These are phyloP conservation scores for Eutrema salsugineum DNA, from an alignment of 441 rosid genomes.

Conservation along the genomic window DNA sequence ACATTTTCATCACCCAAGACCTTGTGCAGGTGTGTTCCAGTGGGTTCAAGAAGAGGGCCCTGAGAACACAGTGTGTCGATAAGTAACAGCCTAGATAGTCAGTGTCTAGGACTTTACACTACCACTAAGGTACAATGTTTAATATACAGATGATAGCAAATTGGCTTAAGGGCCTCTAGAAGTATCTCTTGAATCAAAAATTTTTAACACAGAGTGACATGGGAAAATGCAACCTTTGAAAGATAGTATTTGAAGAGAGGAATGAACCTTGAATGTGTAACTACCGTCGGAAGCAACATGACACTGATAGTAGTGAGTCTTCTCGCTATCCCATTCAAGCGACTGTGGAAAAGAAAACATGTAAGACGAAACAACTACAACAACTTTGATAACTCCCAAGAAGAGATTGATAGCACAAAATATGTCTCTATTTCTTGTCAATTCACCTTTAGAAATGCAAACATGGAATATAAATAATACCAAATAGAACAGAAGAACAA, in stretches of 20 bases:
- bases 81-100: not conserved
- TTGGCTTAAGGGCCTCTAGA: no score
- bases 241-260: not conserved
- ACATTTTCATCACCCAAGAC: constrained; percentile 79
- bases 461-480: not conserved
- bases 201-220: not conserved
- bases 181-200: not conserved
- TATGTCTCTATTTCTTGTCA: not conserved
- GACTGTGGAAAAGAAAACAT: constrained; percentile 33
- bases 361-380: not conserved
- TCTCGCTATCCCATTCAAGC: constrained; percentile 52
- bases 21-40: constrained; percentile 58
- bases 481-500: not conserved
- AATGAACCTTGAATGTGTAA: constrained; percentile 59
- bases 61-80: constrained; percentile 18
- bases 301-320: constrained; percentile 52
- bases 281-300: constrained; percentile 42
- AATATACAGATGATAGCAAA: no score
- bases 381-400: not conserved
- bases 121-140: not conserved
- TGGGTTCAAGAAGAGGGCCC: constrained; percentile 56
- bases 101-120: not conserved
- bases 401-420: not conserved
- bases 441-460: not conserved
- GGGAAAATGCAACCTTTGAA: not conserved